Base-by-base conservation (phyloP, 805 yeast genomes). In the Candida cerambycidarum region DNA sequence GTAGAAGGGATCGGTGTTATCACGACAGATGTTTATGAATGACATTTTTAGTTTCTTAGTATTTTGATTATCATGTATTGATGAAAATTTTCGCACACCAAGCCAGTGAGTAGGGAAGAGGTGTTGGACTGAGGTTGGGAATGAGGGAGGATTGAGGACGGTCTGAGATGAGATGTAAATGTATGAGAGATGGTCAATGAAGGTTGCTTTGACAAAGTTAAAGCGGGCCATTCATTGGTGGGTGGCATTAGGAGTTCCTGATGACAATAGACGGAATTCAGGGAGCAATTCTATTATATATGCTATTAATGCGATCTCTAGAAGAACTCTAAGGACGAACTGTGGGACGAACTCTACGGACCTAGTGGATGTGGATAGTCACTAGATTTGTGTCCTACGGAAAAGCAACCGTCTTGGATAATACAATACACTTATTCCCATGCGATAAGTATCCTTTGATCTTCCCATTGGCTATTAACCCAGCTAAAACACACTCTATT, bases 1-100 rank as follows among this genome's bases (percentile, higher is more conserved):
- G 82, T 93, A 93, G 68, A 93, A 93, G 34, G 97, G 97, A 74
- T 93, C 99, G 59, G 85, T 82, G 75, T 92, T 93, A 61, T 89
- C 97, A 76, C 99, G 89, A 68, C 96, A 84, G 58, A 93, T 92
- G 69, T 93, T 92, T 62, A 92, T 84, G 55, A 82, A 74, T 43
- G 96, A 85, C 96, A 89, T 89, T 7, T 44, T 48, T 21, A 21
- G 33, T 2, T 31, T 16, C 8, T 18, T 37, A 31, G 45, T 24
- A 25, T 16, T 37, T 35, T 32, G 15, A 14, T 41, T 33, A 34
- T 41, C 44, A 41, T 41, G 35, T 18, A 41, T 30, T 39, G 11
- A n/a, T 31, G 34, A 33, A 33, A 23, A 21, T 33, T 21, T 33
- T 33, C 29, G 29, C 29, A 25, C 13, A 25, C 13, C 13, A 25